These are phyloP conservation scores for Effrenium voratum DNA, from an alignment of 73 alveolate genomes.

Conservation along the genomic window DNA sequence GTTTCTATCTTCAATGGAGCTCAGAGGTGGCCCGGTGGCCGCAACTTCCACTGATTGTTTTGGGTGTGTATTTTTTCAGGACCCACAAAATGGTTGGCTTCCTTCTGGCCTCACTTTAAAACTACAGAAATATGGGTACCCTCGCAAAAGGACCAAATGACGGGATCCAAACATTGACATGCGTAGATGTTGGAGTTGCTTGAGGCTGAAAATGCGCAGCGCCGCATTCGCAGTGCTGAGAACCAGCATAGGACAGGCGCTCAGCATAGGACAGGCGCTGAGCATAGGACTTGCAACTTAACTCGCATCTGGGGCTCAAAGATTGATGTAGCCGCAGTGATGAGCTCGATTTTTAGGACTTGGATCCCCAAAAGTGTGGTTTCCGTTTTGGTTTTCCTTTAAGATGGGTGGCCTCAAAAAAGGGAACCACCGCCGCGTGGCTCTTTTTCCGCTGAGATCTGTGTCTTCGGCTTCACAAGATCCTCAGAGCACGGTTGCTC, in stretches of 20 bases:
- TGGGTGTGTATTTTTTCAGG: no score
- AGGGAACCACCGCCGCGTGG: not conserved
- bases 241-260: constrained; percentile 61
- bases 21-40: no score
- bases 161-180: not conserved
- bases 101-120: no score
- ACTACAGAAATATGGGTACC: no score
- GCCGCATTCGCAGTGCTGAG: constrained; percentile 88
- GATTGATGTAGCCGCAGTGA: not conserved
- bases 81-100: no score
- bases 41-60: no score
- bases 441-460: not conserved
- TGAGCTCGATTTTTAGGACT: not conserved
- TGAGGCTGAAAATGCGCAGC: constrained; percentile 89
- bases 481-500: constrained; percentile 48
- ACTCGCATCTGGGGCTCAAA: no score
- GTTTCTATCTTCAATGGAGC: no score
- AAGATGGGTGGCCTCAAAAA: not conserved
- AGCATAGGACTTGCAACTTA: constrained; percentile 14
- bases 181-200: not conserved
- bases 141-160: not conserved
- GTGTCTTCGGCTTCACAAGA: no score
- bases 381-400: no score
- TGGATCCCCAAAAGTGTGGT: no score
- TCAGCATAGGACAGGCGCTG: constrained; percentile 3